A percentile compares a stretch with the other conserved stretches of the same genome.
These are phyloP conservation scores for Coniochaeta ligniaria DNA, from an alignment of 2,329 filamentous ascomycete genomes.

Conservation along the genomic window DNA sequence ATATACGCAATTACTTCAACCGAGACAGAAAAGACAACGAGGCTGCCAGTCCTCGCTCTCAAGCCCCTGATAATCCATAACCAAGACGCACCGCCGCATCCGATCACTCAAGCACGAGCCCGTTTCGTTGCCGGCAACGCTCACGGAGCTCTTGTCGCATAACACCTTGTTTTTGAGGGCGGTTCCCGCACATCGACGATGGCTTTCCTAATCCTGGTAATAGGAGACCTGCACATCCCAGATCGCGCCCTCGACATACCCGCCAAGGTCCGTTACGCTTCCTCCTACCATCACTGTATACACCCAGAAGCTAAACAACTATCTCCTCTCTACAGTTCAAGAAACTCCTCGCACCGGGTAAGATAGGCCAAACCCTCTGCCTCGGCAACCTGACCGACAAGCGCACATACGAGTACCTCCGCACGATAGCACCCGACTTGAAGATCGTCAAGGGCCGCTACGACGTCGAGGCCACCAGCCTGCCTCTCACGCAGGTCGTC, in stretches of 20 bases:
- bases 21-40: not conserved
- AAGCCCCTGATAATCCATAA: no score
- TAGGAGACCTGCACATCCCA: conserved; percentile 90
- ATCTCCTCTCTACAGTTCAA: conserved; percentile 56
- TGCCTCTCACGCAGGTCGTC: conserved; percentile 59
- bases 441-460: conserved; percentile 63
- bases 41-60: no score
- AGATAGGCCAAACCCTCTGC: conserved; percentile 76
- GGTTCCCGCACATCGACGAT: conserved; percentile 37
- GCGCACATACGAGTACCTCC: conserved; percentile 73
- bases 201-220: conserved; percentile 83
- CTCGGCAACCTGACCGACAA: conserved; percentile 76
- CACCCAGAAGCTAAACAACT: conserved; percentile 4
- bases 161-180: not conserved
- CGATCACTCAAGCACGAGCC: not conserved
- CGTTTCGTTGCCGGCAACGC: not conserved
- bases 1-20: not conserved
- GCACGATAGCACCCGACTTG: conserved; percentile 64
- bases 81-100: no score
- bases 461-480: conserved; percentile 59
- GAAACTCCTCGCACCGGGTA: conserved; percentile 75
- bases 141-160: not conserved
- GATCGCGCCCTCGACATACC: conserved; percentile 88
- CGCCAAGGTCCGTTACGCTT: conserved; percentile 58
- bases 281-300: conserved; percentile 4